Evolutionary conservation across 148 eudicot species (phyloP), one percentile per base, ranked within the genome.

Genomic region (Arctostaphylos glauca): DNA sequence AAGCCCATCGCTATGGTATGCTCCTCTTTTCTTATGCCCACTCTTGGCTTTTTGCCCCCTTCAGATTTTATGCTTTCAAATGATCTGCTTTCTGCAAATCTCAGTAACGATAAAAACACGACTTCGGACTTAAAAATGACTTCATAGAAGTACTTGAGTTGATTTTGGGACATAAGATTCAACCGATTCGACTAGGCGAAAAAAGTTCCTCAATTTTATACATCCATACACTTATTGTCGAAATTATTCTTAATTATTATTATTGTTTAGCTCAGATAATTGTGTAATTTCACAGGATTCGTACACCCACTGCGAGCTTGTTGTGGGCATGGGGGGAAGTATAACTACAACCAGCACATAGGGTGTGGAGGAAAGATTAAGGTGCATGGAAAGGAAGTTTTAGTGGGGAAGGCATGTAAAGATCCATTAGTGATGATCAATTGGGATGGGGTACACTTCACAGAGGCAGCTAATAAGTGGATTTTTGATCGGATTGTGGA

Each of bases 321-420:
- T 79, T 95, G 98, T 44, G 98, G 98, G 44, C 96, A 94, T 50
- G 98, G 98, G 71, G 98, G 98, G 31, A 92, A 94, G 84, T 94
- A 94, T 88, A 94, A 95, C 84, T 94, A 85, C 88, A 93, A 92
- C 87, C 70, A 0, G 67, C 80, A 87, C 21, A 6, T 89, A 18
- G 86, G 94, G 0, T 94, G 98, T 79, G 99, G 98, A 25, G 83
- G 86, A 6, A 91, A 87, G 74, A 76, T 83, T 0, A 92, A 16
- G 6, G 88, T 91, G 70, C 84, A 88, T 2, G 98, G 97, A 1
- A 90, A 90, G 82, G 91, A 90, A 70, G 55, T 92, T 2, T 53
- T 92, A 38, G 52, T 91, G 2, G 95, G 83, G 12, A 90, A 88
- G 80, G 44, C 95, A 15, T 94, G 98, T 79, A 73, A 90, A 72